These are phyloP conservation scores for Miscanthus lutarioriparius DNA, from an alignment of 176 grass and related monocot genomes.

Conservation along the genomic window DNA sequence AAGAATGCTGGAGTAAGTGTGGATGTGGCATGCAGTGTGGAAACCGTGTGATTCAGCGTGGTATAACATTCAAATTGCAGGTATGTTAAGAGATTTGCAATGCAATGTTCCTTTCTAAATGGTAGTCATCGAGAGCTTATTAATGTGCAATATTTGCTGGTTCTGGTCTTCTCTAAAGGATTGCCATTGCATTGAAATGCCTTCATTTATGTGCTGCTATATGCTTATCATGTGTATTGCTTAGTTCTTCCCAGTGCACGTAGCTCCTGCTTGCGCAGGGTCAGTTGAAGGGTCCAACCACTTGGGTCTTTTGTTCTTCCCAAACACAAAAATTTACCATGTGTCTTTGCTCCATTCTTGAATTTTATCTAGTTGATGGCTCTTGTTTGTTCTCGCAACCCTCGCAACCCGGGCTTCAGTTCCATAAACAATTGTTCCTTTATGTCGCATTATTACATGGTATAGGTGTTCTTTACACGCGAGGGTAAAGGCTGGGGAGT, in stretches of 20 bases:
- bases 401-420: neutral
- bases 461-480: constrained; percentile 67
- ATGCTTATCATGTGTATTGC: neutral
- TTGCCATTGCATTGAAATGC: neutral
- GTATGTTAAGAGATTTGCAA: constrained; percentile 31
- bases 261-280: too few relatives aligned
- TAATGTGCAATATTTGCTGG: neutral
- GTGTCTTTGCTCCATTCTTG: neutral
- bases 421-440: neutral
- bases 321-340: neutral
- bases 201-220: constrained; percentile 16
- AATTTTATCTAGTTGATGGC: neutral
- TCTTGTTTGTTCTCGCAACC: neutral
- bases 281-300: too few relatives aligned
- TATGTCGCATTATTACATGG: neutral
- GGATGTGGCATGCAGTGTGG: constrained; percentile 77
- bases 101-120: neutral
- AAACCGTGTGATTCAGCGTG: constrained; percentile 68
- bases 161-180: neutral
- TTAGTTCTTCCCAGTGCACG: constrained; percentile 15
- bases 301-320: too few relatives aligned
- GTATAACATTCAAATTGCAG: constrained; percentile 61
- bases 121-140: neutral
- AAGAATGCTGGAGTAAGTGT: constrained; percentile 91
- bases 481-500: constrained; percentile 83